Conservation (phyloP, 2,329 filamentous ascomycete genomes). For the Beauveria sp. region DNA sequence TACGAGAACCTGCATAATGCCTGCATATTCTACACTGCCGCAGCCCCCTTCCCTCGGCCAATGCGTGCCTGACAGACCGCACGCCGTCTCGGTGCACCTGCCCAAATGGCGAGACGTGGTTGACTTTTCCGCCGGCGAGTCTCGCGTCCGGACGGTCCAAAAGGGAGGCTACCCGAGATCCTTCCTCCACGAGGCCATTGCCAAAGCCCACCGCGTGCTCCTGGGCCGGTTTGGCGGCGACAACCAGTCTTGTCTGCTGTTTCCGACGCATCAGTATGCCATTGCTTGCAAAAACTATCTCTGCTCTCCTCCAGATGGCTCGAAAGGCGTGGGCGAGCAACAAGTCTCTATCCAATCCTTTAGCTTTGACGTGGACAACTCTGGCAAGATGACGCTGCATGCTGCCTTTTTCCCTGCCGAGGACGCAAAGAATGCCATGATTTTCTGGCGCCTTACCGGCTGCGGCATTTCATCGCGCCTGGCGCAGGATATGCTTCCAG, state of each 20-base stretch:
- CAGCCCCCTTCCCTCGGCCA: neutral
- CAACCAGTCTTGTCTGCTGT: neutral
- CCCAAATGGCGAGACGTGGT: conserved; percentile 1
- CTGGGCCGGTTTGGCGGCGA: neutral
- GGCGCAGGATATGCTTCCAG: neutral
- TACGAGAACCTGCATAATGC: neutral
- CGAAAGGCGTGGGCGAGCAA: neutral
- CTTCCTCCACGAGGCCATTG: neutral
- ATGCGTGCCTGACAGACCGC: neutral
- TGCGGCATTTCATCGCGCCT: neutral
- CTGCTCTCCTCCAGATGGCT: neutral
- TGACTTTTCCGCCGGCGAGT: neutral
- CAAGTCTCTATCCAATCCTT: neutral
- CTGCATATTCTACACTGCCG: neutral
- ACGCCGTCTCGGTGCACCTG: conserved; percentile 3
- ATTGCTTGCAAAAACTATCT: neutral
- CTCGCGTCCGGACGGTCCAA: neutral
- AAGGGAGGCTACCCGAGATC: conserved; percentile 1
- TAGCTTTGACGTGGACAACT: neutral
- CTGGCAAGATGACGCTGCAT: neutral
- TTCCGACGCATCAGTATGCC: neutral
- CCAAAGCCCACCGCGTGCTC: neutral
- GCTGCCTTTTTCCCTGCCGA: neutral
- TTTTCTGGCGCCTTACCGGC: neutral
- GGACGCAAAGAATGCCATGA: neutral